Conservation (phyloP, 1,139 yeast species). For the Blastobotrys elegans region DNA sequence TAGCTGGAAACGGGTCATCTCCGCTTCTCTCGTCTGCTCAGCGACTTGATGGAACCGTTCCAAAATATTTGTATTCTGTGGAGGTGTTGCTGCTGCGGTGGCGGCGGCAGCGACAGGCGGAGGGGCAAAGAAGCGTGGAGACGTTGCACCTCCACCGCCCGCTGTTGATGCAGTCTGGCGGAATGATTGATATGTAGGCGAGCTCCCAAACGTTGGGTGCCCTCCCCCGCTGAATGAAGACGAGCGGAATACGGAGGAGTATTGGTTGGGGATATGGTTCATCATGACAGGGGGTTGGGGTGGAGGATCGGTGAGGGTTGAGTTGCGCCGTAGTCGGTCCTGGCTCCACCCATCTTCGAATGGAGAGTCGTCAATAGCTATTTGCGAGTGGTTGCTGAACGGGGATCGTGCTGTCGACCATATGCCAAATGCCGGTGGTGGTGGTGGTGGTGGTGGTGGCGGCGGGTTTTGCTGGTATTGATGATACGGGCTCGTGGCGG, state of each 20-base stretch:
- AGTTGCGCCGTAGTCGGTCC: constrained; percentile 11
- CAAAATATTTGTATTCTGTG: constrained; percentile 15
- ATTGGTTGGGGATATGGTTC: neutral
- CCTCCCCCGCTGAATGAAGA: constrained; percentile 10
- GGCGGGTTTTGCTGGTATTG: neutral
- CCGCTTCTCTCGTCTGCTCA: constrained; percentile 75
- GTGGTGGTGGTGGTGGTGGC: constrained; percentile 4
- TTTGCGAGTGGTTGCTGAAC: constrained; percentile 7
- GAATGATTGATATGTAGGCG: constrained; percentile 11
- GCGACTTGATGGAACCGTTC: constrained; percentile 65
- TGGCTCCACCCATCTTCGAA: constrained; percentile 12
- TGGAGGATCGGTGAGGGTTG: constrained; percentile 15
- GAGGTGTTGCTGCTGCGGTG: constrained; percentile 7
- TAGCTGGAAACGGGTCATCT: constrained; percentile 50
- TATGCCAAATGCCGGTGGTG: constrained; percentile 5
- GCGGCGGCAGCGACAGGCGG: constrained; percentile 6
- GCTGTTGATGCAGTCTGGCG: constrained; percentile 5
- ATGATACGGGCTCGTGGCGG: neutral
- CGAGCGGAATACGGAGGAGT: constrained; percentile 7
- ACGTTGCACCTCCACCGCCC: constrained; percentile 1
- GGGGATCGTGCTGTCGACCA: constrained; percentile 11
- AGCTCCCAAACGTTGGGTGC: constrained; percentile 5
- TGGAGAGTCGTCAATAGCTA: constrained; percentile 13
- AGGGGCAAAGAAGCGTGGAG: neutral
- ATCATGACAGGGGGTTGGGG: neutral